Evolutionary conservation across 2,329 filamentous ascomycete genomes (phyloP).

Genomic region (Fusarium haematococcum): DNA sequence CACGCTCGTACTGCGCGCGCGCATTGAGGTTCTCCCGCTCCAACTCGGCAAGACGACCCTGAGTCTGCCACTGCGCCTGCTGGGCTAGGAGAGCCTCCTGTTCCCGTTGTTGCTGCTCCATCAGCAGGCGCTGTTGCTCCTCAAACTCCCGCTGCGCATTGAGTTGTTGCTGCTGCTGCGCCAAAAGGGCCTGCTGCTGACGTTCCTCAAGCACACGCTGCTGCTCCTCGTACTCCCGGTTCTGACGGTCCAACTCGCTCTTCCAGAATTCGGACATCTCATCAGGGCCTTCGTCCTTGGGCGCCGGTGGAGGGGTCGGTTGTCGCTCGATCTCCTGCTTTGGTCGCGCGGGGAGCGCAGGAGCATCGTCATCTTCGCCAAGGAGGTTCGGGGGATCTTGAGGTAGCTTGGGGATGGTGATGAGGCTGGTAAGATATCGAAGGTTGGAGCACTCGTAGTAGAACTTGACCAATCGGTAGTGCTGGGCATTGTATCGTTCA

Average conservation of each 20-base stretch:
- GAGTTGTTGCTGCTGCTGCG: conserved; percentile 84
- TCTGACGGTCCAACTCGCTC: conserved; percentile 88
- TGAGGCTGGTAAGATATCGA: conserved; percentile 94
- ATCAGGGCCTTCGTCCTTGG: conserved; percentile 83
- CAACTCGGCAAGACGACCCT: conserved; percentile 93
- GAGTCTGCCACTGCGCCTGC: conserved; percentile 92
- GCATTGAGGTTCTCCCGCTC: conserved; percentile 96
- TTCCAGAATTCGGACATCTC: conserved; percentile 99
- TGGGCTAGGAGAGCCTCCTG: conserved; percentile 91
- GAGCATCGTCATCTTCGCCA: conserved; percentile 84
- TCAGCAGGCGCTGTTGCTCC: conserved; percentile 87
- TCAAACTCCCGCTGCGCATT: conserved; percentile 96
- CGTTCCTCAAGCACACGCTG: conserved; percentile 89
- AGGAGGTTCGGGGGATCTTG: conserved; percentile 93
- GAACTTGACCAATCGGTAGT: conserved; percentile 96
- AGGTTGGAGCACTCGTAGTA: conserved; percentile 99
- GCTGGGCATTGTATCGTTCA: conserved; percentile 91
- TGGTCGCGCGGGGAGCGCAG: conserved; percentile 83
- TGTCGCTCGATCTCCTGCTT: conserved; percentile 78
- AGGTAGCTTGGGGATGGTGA: conserved; percentile 94
- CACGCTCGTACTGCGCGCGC: conserved; percentile 94
- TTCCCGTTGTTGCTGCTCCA: conserved; percentile 89
- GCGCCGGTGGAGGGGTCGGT: conserved; percentile 76
- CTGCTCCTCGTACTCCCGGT: conserved; percentile 94
- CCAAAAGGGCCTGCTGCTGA: conserved; percentile 82